Evolutionary conservation across 108 stramenopile genomes (phyloP), one percentile per base, ranked within the genome.

Genomic region (Skeletonema tropicum): DNA sequence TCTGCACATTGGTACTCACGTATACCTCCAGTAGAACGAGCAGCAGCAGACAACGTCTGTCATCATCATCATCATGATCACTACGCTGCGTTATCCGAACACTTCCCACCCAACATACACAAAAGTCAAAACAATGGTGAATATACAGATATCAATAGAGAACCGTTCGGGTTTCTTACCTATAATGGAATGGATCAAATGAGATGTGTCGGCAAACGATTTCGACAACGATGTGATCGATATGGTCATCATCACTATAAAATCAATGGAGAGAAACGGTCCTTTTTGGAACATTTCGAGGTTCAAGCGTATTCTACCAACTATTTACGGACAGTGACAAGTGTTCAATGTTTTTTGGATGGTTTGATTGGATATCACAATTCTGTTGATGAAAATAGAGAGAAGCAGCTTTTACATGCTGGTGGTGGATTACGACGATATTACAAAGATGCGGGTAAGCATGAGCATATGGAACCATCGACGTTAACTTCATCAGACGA

Each of bases 251-350:
- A 78, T 6, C 38, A 41, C 71, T 32, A 61, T 55, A 36, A 30
- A 23, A 39, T 19, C 13, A 48, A 30, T 9, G 31, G 13, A 0
- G 48, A 10, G 31, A 38, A 41, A 42, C 64, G 15, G 14, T 61
- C 68, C 49, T 90, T 92, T 65, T 66, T 89, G 64, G 78, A 88
- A 45, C 74, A 74, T 61, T 93, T 90, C 90, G 74, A 91, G 66
- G 73, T 93, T 35, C 48, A 66, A 31, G 92, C 84, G 10, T 91
- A 79, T 46, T 88, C 85, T 38, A 93, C 92, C 12, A 90, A 90
- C 70, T 93, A 93, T 73, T 66, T 93, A 26, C 85, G 92, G 6
- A 93, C 92, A 14, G 88, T 91, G 26, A 78, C 83, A 72, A 88
- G 87, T 35, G 87, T 78, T 14, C 92, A 91, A 59, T 87, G 87